Evolutionary conservation across 805 yeast genomes (phyloP), one percentile per base, ranked within the genome.

Genomic region (Yamadazyma laniorum): DNA sequence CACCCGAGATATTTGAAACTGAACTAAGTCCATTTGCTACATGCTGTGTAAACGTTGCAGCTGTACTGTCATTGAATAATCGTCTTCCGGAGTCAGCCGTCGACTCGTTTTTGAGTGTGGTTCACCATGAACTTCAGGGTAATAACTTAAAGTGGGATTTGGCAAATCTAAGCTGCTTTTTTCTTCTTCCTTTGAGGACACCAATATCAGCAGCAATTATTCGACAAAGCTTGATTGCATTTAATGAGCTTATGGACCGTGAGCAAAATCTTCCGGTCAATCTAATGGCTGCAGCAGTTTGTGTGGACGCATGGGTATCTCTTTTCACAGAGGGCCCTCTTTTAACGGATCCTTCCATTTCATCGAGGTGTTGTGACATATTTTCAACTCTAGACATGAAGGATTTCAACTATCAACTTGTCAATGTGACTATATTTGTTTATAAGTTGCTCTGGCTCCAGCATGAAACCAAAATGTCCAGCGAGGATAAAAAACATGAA

Each of bases 11-110:
- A 3, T 51, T 51, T 35, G 25, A 38, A 5, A 6, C 27, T 5
- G 43, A 40, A 6, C 25, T 49, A 3, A 47, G 47, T 18, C 25
- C 32, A 5, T 53, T 53, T 35, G 39, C 45, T 6, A 41, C 37
- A 15, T 48, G 50, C 35, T 53, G 58, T 34, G 47, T 53, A 18
- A 45, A 45, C 27, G 30, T 51, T 2, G 51, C 54, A 7, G 40
- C 49, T 3, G 38, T 43, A 6, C 39, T 43, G 4, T 46, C 50
- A 6, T 17, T 35, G 12, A 39, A 31, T 15, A 43, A 34, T 15
- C 18, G 25, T 14, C 36, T 48, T 9, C 48, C 45, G 2, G 40
- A 32, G 8, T 21, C 44, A 12, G 45, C 45, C 2, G 27, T 35
- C 1, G 36, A 39, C 12, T 35, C 36, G n/a, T 44, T 41, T 18